These are phyloP conservation scores for Cylindrotheca fusiformis DNA, from an alignment of 108 stramenopile species.

Conservation along the genomic window DNA sequence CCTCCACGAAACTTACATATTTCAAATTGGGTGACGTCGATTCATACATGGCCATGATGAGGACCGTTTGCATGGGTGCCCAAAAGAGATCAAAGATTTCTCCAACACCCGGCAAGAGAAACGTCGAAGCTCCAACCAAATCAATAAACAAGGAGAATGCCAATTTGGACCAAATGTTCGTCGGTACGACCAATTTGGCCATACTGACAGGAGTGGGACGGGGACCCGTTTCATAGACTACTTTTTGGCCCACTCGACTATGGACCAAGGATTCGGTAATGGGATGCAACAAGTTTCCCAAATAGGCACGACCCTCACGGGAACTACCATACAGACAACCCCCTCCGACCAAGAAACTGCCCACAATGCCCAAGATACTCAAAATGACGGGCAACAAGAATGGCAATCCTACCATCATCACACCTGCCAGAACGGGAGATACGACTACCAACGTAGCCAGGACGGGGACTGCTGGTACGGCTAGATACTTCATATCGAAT, in stretches of 20 bases:
- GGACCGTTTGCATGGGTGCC: constrained; percentile 84
- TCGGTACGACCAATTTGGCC: constrained; percentile 59
- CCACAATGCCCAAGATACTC: constrained; percentile 1
- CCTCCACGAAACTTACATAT: constrained; percentile 80
- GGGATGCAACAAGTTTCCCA: constrained; percentile 43
- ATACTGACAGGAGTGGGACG: constrained; percentile 69
- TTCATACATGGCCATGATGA: constrained; percentile 90
- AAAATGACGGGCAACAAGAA: constrained; percentile 61
- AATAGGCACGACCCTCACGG: constrained; percentile 38
- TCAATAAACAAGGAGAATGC: constrained; percentile 68
- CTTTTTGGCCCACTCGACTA: constrained; percentile 52
- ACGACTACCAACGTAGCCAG: constrained; percentile 43
- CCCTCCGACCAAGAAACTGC: constrained; percentile 15
- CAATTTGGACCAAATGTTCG: constrained; percentile 61
- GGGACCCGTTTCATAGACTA: constrained; percentile 80
- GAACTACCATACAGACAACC: constrained; percentile 56
- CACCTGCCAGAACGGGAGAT: constrained; percentile 52
- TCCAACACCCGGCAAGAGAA: constrained; percentile 83
- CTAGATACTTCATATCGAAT: constrained; percentile 24
- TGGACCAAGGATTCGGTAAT: constrained; percentile 45
- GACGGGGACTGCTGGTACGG: constrained; percentile 62
- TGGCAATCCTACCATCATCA: constrained; percentile 66
- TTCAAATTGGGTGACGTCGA: constrained; percentile 62
- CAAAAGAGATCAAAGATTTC: constrained; percentile 86
- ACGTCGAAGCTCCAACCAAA: constrained; percentile 73